Evolutionary conservation across 208 protist genomes (phyloP), one percentile per base, ranked within the genome.

Genomic region (Crithidia acanthocephali): DNA sequence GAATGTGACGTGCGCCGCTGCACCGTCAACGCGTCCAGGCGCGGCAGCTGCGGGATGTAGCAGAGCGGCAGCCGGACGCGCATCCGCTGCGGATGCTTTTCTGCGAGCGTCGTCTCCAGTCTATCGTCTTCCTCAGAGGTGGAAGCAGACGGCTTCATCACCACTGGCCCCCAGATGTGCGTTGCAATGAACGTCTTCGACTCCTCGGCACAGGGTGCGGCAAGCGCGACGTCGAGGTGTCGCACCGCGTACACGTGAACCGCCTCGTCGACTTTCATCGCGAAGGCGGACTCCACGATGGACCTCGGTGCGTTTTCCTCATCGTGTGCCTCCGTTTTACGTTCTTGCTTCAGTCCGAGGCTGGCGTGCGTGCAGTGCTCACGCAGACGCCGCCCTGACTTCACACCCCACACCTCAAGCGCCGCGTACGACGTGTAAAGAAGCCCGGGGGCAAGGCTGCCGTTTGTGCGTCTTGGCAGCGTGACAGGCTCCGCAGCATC

Each of bases 211-310:
- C 16, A 50, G 58, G 58, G 20, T 0, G 37, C 16, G 58, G 20
- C 35, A 28, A n/a, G 0, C 8, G 28, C 32, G 52, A 69, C 35
- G 35, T 32, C 8, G 8, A 71, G 30, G 28, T 61, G 53, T 2
- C 35, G 65, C 50, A 62, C 65, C 25, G 65, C 65, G 23, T 51
- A 32, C 53, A 71, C 65, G 32, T 20, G 25, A 23, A 71, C 65
- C 2, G 65, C 53, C 3, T 53, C 65, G 3, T 71, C 52, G 23
- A 71, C 65, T 8, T 48, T 48, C 16, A 58, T 22, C 2, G 13
- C 16, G 33, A 40, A 58, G n/a, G 13, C 20, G 0, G 62, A 27
- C 50, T 57, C 50, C 11, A 23, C 25, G 20, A 61, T 7, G 11
- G 30, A 27, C 33, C 11, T 9, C 27, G 11, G 30, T 5, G 23